phyloP scores from a whole-genome alignment of 1,139 yeast genomes.

The Geotrichum klebahnii region DNA sequence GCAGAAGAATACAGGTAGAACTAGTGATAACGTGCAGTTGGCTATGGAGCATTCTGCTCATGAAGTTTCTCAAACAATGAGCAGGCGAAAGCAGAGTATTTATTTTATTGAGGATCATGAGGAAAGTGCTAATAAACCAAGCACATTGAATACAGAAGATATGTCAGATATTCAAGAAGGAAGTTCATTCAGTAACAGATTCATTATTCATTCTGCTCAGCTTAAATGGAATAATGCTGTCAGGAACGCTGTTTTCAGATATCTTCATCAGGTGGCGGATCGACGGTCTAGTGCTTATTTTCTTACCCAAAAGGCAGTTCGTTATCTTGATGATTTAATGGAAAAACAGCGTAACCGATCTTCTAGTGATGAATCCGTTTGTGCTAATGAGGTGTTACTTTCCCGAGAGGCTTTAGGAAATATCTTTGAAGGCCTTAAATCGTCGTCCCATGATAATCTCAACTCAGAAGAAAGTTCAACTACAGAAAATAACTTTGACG shows the following conservation, averaged over 20 bases:
- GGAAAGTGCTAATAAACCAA: too few species aligned
- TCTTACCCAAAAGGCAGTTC: constrained; percentile 67
- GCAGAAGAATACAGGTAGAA: constrained; percentile 4
- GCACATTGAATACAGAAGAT: constrained; percentile 11
- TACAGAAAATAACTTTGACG: constrained; percentile 3
- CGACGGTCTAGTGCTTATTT: constrained; percentile 57
- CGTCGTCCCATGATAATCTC: constrained; percentile 12
- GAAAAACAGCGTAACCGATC: constrained; percentile 23
- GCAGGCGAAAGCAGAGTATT: constrained; percentile 8
- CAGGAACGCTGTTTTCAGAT: constrained; percentile 59
- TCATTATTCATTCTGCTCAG: constrained; percentile 70
- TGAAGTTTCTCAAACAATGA: constrained; percentile 20
- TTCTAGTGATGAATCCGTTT: constrained; percentile 11
- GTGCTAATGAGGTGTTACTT: neutral
- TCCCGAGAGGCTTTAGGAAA: constrained; percentile 15
- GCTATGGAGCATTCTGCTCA: constrained; percentile 18
- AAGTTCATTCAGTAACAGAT: constrained; percentile 63
- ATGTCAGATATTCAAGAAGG: constrained; percentile 33
- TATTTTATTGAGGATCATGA: constrained; percentile 12
- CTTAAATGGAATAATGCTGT: constrained; percentile 73
- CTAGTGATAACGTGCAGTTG: constrained; percentile 13
- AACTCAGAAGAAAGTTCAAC: neutral
- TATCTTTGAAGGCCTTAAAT: constrained; percentile 22
- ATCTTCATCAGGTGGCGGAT: constrained; percentile 57
- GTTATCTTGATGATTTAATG: constrained; percentile 55